Conservation (phyloP, 495 filamentous ascomycete species). For the Penicillium cosmopolitanum region DNA sequence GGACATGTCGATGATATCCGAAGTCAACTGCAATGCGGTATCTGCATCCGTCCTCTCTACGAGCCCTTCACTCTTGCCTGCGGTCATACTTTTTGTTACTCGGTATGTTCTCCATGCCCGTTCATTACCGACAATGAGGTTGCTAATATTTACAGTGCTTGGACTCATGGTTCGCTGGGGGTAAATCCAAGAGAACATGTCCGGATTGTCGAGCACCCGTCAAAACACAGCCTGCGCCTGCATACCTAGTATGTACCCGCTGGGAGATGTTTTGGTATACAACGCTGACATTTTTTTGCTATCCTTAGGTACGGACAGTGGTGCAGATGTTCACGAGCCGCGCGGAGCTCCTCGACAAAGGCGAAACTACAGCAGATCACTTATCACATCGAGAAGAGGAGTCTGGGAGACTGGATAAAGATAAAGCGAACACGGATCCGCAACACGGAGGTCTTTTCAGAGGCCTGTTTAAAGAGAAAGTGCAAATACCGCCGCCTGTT, state of each 20-base stretch:
- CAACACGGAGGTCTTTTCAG: conserved; percentile 64
- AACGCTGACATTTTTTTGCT: conserved; percentile 21
- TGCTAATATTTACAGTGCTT: conserved; percentile 56
- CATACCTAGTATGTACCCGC: conserved; percentile 61
- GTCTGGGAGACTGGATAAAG: conserved; percentile 60
- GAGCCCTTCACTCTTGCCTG: conserved; percentile 74
- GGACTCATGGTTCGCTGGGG: conserved; percentile 64
- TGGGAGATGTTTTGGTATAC: neutral
- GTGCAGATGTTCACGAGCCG: conserved; percentile 67
- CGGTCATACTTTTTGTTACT: conserved; percentile 78
- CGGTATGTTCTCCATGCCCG: conserved; percentile 41
- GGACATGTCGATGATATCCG: conserved; percentile 55
- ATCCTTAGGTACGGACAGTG: conserved; percentile 64
- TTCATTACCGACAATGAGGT: neutral
- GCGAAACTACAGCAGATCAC: conserved; percentile 66
- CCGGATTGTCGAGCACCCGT: conserved; percentile 70
- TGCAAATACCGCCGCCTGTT: conserved; percentile 38
- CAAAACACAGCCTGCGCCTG: conserved; percentile 63
- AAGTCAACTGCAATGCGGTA: conserved; percentile 62
- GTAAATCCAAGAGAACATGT: conserved; percentile 66
- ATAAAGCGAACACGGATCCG: conserved; percentile 52
- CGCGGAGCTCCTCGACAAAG: conserved; percentile 64
- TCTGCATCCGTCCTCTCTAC: conserved; percentile 70
- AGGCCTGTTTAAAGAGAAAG: conserved; percentile 58
- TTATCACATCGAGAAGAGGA: conserved; percentile 61